phyloP scores from a whole-genome alignment of 768 basidiomycete species.

The Tephrocybe rancida region DNA sequence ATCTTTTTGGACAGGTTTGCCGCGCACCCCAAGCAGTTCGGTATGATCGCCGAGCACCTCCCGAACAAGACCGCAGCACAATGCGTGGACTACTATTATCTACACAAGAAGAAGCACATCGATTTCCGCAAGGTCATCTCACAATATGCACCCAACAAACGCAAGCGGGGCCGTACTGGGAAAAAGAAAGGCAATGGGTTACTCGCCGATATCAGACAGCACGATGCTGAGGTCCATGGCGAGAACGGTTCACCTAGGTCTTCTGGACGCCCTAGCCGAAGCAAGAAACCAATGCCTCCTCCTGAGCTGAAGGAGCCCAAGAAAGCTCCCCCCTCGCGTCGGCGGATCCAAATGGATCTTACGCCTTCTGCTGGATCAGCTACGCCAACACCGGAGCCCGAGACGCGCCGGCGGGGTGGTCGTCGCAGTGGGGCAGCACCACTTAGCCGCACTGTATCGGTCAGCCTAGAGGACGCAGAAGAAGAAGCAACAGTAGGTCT shows the following conservation, averaged over 20 bases:
- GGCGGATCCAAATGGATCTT: slow-evolving; percentile 48
- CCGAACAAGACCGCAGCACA: slow-evolving; percentile 85
- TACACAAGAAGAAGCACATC: slow-evolving; percentile 88
- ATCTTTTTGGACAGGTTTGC: slow-evolving; percentile 83
- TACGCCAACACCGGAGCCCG: slow-evolving; percentile 74
- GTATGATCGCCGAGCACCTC: slow-evolving; percentile 80
- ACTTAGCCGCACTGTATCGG: slow-evolving; percentile 20
- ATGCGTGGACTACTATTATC: slow-evolving; percentile 93
- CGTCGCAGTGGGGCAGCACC: slow-evolving; percentile 23
- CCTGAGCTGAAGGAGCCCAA: slow-evolving; percentile 29
- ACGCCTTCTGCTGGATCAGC: slow-evolving; percentile 41
- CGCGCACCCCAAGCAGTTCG: slow-evolving; percentile 91
- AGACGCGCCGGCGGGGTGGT: slow-evolving; percentile 28
- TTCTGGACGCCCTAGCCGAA: slow-evolving; percentile 39
- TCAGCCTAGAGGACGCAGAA: slow-evolving; percentile 21
- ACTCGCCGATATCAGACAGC: slow-evolving; percentile 78
- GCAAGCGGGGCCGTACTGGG: slow-evolving; percentile 59
- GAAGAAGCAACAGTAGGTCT: slow-evolving; percentile 22
- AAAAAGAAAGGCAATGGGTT: slow-evolving; percentile 85
- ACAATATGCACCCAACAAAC: slow-evolving; percentile 65
- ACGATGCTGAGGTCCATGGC: slow-evolving; percentile 60
- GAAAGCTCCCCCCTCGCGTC: slow-evolving; percentile 35
- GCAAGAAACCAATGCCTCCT: slow-evolving; percentile 36
- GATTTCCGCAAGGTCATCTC: slow-evolving; percentile 81
- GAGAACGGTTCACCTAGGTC: slow-evolving; percentile 36